Base-by-base conservation (phyloP, 1,284 basidiomycete species). In the Boletus semigastroideus region DNA sequence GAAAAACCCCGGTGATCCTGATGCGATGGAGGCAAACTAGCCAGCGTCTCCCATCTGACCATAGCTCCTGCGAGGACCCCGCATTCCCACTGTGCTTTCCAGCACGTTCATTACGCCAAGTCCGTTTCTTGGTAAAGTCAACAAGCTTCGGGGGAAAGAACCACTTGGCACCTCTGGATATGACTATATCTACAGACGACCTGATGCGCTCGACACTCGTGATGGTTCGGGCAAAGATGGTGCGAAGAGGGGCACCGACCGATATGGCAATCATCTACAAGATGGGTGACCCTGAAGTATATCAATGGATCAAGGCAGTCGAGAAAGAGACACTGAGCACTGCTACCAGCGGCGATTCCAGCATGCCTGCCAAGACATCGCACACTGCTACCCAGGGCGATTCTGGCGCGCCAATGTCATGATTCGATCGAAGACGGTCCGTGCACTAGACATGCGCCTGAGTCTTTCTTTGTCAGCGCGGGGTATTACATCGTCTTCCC, bases 231-330 rank as follows among this genome's bases (percentile, higher is more conserved):
- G 56, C 92, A 17, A 75, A 72, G 11, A 78, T 88, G 64, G 74
- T 78, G 22, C 79, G 78, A 8, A 74, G 87, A n/a, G 92, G 92
- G 1, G 76, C 78, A 16, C 90, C 90, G 0, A 78, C 81, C 4
- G 86, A 92, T 59, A 68, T 91, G 63, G 88, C 88, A 2, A 72
- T 82, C 25, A 80, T 94, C 19, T 91, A 90, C 64, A 65, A 67
- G 14, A 66, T 90, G 22, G 68, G 74, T 4, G 80, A 83, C 52
- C 40, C 38, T 10, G 67, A 70, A 31, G 66, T 54, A 16, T 57
- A 56, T 22, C 41, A 53, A 41, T 64, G 61, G 57, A 37, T 68
- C 39, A 57, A 63, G 42, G 19, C 39, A 4, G 56, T 56, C 19
- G 61, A 69, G 41, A 68, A 67, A 46, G 67, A 59, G 38, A 14